phyloP scores from a whole-genome alignment of 1,284 basidiomycete genomes.

The Rhodofomes roseus region DNA sequence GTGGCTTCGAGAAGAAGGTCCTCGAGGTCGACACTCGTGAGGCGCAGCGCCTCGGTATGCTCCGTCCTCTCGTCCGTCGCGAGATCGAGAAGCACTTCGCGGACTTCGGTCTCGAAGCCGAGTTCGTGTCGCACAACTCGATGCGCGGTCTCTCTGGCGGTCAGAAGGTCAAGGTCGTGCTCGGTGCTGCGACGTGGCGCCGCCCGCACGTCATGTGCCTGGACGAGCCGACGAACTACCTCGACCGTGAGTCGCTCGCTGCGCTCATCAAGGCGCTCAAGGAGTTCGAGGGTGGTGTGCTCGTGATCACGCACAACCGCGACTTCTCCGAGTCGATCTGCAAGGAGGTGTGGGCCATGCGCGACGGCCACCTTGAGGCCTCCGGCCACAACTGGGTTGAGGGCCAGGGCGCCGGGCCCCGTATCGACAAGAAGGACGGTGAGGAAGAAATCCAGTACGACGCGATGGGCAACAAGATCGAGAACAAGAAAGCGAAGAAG shows the following conservation, averaged over 20 bases:
- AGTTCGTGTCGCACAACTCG: conserved; percentile 95
- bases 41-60: conserved; percentile 93
- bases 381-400: conserved; percentile 99
- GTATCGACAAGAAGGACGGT: conserved; percentile 87
- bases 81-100: conserved; percentile 98
- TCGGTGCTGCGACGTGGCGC: conserved; percentile 98
- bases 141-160: conserved; percentile 98
- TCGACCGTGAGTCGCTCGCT: conserved; percentile 96
- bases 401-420: conserved; percentile 88
- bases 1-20: conserved; percentile 99
- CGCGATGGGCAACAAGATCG: conserved; percentile 96
- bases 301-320: conserved; percentile 95
- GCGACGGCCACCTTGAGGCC: conserved; percentile 87
- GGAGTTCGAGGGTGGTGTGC: conserved; percentile 95
- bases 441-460: conserved; percentile 90
- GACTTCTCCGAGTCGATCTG: conserved; percentile 98
- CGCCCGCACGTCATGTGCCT: conserved; percentile 96
- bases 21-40: conserved; percentile 96
- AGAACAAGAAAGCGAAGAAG: conserved; percentile 83
- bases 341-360: conserved; percentile 92
- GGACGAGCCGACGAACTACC: conserved; percentile 97
- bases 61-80: conserved; percentile 94
- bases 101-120: conserved; percentile 94
- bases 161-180: conserved; percentile 99
- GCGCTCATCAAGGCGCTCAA: conserved; percentile 96